These are phyloP conservation scores for Setaria italica DNA, from an alignment of 202 grass and related monocot genomes.

Conservation along the genomic window DNA sequence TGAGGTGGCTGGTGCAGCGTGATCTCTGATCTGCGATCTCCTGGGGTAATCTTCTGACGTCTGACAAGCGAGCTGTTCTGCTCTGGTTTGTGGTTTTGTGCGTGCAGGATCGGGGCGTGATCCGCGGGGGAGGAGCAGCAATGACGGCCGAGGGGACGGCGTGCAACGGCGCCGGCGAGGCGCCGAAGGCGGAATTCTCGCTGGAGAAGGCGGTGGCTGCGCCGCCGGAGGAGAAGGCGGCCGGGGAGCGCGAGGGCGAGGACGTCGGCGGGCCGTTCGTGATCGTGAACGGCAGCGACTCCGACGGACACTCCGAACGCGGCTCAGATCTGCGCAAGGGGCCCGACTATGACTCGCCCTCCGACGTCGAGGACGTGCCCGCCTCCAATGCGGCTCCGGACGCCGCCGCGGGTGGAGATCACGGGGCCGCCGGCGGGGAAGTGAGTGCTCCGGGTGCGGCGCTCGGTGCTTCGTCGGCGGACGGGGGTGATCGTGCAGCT, in stretches of 20 bases:
- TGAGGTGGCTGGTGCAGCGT: background rate
- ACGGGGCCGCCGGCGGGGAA: constrained; percentile 11
- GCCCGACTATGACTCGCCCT: constrained; percentile 15
- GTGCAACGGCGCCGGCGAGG: constrained; percentile 52
- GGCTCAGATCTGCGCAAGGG: constrained; percentile 48
- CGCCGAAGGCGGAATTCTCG: constrained; percentile 55
- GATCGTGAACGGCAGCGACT: constrained; percentile 55
- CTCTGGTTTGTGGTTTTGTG: background rate
- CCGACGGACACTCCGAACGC: constrained; percentile 53
- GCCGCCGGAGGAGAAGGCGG: constrained; percentile 31
- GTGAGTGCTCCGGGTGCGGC: background rate
- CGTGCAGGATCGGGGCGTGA: constrained; percentile 57
- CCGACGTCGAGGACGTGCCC: constrained; percentile 32
- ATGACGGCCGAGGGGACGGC: constrained; percentile 72
- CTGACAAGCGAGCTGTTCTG: background rate
- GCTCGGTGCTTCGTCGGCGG: background rate
- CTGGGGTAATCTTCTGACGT: background rate
- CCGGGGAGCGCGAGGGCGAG: background rate
- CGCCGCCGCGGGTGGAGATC: background rate
- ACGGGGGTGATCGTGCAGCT: constrained; percentile 20
- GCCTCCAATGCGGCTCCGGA: constrained; percentile 43
- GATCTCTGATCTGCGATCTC: constrained; percentile 51
- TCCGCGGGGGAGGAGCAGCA: constrained; percentile 41
- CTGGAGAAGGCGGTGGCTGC: constrained; percentile 43
- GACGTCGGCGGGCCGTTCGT: too few relatives aligned